phyloP scores from a whole-genome alignment of 768 basidiomycete species.

The Lentinus tigrinus region DNA sequence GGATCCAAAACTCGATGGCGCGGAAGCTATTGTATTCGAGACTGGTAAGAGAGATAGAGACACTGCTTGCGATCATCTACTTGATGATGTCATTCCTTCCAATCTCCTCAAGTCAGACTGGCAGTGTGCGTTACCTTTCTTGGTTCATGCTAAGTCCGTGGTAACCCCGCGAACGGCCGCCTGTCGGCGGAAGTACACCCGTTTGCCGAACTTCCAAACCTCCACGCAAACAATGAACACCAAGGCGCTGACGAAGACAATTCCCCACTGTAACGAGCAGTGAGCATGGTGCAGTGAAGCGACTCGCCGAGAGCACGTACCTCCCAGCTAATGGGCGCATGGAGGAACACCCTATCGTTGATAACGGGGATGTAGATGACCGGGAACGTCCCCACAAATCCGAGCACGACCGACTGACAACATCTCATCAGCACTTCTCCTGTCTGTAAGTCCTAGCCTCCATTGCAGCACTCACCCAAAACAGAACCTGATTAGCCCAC shows the following conservation, averaged over 20 bases:
- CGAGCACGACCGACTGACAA: neutral
- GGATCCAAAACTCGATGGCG: too few species aligned
- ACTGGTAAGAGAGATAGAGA: too few species aligned
- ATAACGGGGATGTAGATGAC: neutral
- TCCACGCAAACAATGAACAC: neutral
- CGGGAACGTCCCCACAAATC: neutral
- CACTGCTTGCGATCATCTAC: too few species aligned
- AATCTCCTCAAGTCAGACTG: too few species aligned
- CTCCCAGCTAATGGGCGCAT: constrained; percentile 2
- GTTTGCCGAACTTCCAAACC: neutral
- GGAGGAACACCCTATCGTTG: neutral
- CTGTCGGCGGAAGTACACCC: neutral
- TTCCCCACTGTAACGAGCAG: neutral
- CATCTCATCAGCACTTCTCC: neutral
- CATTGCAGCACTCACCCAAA: constrained; percentile 3
- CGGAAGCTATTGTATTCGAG: too few species aligned
- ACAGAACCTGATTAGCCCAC: neutral
- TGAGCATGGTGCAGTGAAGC: neutral
- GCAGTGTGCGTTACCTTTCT: too few species aligned
- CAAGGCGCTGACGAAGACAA: neutral
- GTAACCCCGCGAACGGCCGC: neutral
- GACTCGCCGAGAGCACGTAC: neutral
- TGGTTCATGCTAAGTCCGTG: too few species aligned
- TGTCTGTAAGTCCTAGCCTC: too few species aligned
- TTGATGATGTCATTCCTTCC: too few species aligned